A percentile compares a stretch with the other conserved stretches of the same genome.
Conservation (phyloP, 768 basidiomycete species). For the Mycena indigotica region DNA sequence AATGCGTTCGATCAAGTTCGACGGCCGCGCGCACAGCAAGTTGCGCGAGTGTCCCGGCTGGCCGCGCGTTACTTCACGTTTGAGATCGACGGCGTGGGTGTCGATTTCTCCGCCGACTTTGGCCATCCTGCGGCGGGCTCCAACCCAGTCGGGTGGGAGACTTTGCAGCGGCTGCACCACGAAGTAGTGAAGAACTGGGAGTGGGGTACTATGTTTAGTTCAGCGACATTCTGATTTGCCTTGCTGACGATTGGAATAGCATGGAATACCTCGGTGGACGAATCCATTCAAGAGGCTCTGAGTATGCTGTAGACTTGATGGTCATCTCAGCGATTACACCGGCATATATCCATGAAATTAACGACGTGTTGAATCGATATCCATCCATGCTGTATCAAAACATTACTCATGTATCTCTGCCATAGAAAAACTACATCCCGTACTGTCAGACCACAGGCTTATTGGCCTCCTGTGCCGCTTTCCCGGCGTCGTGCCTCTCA, state of each 20-base stretch:
- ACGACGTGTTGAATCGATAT: no score
- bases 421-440: not conserved
- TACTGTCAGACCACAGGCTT: not conserved
- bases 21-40: constrained; percentile 45
- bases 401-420: no score
- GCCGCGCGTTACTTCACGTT: constrained; percentile 48
- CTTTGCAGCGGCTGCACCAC: constrained; percentile 42
- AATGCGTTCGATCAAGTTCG: constrained; percentile 53
- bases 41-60: constrained; percentile 40
- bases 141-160: constrained; percentile 21
- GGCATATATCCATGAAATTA: no score
- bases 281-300: constrained; percentile 41
- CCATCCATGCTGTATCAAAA: no score
- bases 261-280: constrained; percentile 52
- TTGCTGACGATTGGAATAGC: constrained; percentile 17
- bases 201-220: constrained; percentile 43
- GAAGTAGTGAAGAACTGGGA: constrained; percentile 56
- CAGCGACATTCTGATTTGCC: not conserved
- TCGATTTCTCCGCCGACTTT: constrained; percentile 10
- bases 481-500: constrained; percentile 8
- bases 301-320: no score
- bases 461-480: constrained; percentile 15
- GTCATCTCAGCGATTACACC: no score
- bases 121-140: constrained; percentile 4
- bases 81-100: constrained; percentile 31